Percentiles rank a stretch among this genome's conserved stretches.
Conservation (phyloP, 148 eudicot species). For the Chenopodium suecicum region DNA sequence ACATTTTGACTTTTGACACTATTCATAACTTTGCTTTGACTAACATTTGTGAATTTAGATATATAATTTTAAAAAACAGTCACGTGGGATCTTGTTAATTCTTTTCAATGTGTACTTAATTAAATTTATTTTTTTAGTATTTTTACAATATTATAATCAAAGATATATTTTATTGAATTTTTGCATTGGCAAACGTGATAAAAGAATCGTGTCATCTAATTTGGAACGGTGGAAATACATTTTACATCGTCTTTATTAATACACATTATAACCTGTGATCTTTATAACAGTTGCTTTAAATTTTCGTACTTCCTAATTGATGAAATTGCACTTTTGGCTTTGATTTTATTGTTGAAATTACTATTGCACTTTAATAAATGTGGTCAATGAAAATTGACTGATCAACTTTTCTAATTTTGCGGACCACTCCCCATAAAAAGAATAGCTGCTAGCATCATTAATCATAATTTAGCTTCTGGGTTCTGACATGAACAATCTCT, state of each 20-base stretch:
- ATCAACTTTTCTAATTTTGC: neutral
- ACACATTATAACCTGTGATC: neutral
- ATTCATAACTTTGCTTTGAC: too few species aligned
- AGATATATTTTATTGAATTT: too few species aligned
- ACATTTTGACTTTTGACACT: too few species aligned
- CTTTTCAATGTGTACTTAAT: too few species aligned
- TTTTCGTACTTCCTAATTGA: neutral
- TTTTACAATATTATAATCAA: too few species aligned
- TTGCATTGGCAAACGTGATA: too few species aligned
- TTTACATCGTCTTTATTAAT: neutral
- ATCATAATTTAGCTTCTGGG: too few species aligned
- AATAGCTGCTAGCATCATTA: neutral
- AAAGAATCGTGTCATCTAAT: too few species aligned
- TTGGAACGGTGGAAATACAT: neutral
- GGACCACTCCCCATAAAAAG: neutral
- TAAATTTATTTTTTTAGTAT: too few species aligned
- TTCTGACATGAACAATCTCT: neutral
- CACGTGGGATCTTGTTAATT: too few species aligned
- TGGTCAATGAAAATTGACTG: neutral
- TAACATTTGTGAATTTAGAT: too few species aligned
- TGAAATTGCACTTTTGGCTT: neutral
- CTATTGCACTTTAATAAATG: neutral
- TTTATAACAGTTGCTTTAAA: neutral
- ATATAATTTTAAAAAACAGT: too few species aligned
- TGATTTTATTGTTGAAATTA: neutral